phyloP scores from a whole-genome alignment of 148 eudicot species.

The Dianthus caryophyllus region DNA sequence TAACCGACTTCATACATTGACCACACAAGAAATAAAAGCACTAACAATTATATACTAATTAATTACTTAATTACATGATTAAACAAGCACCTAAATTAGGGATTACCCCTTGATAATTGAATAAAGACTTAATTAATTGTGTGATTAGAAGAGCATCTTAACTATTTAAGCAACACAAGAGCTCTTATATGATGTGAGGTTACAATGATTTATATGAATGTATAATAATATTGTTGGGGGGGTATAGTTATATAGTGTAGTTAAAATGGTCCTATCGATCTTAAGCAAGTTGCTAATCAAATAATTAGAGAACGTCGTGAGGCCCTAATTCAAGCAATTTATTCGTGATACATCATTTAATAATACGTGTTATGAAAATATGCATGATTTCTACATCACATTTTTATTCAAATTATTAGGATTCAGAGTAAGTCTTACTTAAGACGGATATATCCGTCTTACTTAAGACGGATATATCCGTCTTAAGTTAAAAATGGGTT shows the following conservation, averaged over 20 bases:
- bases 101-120: conserved; percentile 20
- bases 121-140: conserved; percentile 16
- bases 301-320: neutral
- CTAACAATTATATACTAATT: too few relatives aligned
- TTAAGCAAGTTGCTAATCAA: conserved; percentile 16
- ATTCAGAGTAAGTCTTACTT: too few relatives aligned
- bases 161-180: conserved; percentile 13
- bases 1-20: too few relatives aligned
- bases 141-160: conserved; percentile 10
- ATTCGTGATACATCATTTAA: neutral
- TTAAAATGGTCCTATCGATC: conserved; percentile 24
- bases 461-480: too few relatives aligned
- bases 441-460: too few relatives aligned
- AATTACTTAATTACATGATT: too few relatives aligned
- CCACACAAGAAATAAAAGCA: too few relatives aligned
- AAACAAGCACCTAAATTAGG: neutral
- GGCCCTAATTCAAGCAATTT: conserved; percentile 13
- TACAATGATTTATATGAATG: too few relatives aligned
- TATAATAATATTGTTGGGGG: too few relatives aligned
- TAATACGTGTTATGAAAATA: neutral
- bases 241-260: conserved; percentile 16
- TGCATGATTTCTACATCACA: neutral
- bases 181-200: conserved; percentile 10
- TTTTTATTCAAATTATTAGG: neutral
- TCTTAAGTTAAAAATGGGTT: too few relatives aligned